Evolutionary conservation across 441 rosid species (phyloP).

Genomic region (Syzygium syzygioides): DNA sequence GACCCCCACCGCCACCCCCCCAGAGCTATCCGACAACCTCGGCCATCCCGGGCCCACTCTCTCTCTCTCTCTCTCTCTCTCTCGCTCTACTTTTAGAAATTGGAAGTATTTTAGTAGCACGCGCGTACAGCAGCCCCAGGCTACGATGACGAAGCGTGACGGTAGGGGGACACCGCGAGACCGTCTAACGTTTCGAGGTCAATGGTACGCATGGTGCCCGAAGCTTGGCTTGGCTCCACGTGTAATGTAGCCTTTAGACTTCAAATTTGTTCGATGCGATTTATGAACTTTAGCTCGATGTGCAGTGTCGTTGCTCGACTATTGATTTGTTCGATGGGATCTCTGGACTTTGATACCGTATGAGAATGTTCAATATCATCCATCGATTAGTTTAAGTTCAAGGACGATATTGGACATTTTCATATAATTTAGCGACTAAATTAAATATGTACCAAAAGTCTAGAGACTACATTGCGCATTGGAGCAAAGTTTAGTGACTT

Average conservation of each 20-base stretch:
- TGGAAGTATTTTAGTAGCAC: background rate
- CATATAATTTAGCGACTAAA: accelerated
- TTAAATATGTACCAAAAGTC: background rate
- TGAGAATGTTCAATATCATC: no score
- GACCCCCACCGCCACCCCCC: no score
- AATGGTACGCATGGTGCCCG: no score
- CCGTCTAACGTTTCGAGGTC: background rate
- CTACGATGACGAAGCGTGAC: background rate
- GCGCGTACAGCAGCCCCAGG: background rate
- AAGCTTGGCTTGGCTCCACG: accelerated
- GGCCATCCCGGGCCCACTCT: background rate
- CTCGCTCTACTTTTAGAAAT: background rate
- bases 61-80: background rate
- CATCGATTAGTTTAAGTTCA: accelerated
- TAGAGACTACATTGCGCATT: accelerated
- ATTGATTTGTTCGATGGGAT: no score
- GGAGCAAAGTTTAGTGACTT: accelerated
- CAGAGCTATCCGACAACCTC: background rate
- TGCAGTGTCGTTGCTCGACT: no score
- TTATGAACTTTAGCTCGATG: accelerated
- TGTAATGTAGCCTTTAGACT: accelerated
- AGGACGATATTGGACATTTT: accelerated
- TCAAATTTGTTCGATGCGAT: accelerated
- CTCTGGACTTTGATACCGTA: no score
- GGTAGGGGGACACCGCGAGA: background rate